Base-by-base conservation (phyloP, 2,329 filamentous ascomycete species). In the Albophoma yamanashiensis region DNA sequence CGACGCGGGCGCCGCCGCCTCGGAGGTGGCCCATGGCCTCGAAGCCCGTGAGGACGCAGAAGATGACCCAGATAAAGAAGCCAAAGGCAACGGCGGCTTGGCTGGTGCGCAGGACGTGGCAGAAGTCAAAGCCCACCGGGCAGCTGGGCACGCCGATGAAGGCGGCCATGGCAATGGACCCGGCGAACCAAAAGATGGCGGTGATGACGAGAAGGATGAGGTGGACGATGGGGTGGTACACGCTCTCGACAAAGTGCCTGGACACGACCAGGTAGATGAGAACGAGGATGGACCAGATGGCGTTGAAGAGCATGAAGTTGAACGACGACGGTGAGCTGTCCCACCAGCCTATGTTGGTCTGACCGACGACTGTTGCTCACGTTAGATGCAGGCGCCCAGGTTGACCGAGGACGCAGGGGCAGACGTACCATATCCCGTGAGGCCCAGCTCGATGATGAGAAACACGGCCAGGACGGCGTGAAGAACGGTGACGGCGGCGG, bases 141-240 rank as follows among this genome's bases (percentile, higher is more conserved):
- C 81, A 76, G 11, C 70, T 73, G 0, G 83, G 76, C 20, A 82
- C 79, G 58, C 82, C 82, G 60, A 91, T 74, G 59, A 79, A 79
- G 25, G 85, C 87, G 0, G 88, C 91, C 14, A 92, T 74, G 0
- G 91, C 90, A 65, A 95, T 86, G 67, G 91, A 89, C 8, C 91
- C 91, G 0, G 88, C 87, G 69, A 97, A 94, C 92, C 92, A 96
- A 78, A 95, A 95, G 60, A 95, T 79, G 75, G 88, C 87, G 12
- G 90, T 94, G 31, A 94, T 65, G 55, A 78, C 78, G 68, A 95
- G 89, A 39, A 90, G 78, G 1, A 68, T 85, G 22, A 92, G 77
- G 20, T 91, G 82, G 53, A 80, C 84, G 57, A 84, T 83, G 58
- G 80, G 82, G 72, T 91, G 84, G 67, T 86, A 86, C 14, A 85